Conservation (phyloP, 768 basidiomycete species). For the Rhodotorula kratochvilovae region DNA sequence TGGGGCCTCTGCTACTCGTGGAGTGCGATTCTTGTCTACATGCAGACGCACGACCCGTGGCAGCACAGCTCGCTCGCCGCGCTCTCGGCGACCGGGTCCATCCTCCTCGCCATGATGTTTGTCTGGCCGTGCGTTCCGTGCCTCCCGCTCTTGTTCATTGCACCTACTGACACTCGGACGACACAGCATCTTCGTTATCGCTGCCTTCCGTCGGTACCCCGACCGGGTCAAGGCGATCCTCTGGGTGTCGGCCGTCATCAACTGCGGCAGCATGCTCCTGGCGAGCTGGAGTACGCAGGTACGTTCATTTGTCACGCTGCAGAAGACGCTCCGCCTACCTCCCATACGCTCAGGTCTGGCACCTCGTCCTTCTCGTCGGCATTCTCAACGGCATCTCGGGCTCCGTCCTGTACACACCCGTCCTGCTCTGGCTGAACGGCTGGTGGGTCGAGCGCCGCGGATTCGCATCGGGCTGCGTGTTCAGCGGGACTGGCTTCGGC, state of each 20-base stretch:
- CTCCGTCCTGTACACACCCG: constrained; percentile 25
- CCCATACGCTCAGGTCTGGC: too few relatives aligned
- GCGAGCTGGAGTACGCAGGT: constrained; percentile 19
- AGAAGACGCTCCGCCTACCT: too few relatives aligned
- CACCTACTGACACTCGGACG: too few relatives aligned
- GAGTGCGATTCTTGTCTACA: constrained; percentile 20
- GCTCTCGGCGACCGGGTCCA: constrained; percentile 8
- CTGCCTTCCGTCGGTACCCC: constrained; percentile 30
- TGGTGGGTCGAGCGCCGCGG: background rate
- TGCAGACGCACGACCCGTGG: constrained; percentile 20
- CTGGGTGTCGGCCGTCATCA: background rate
- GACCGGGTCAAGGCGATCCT: constrained; percentile 21
- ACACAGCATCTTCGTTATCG: too few relatives aligned
- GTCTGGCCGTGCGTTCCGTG: too few relatives aligned
- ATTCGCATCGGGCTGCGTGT: constrained; percentile 20
- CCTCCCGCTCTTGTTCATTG: constrained; percentile 25
- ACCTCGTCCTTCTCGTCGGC: constrained; percentile 30
- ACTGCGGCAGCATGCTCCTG: constrained; percentile 14
- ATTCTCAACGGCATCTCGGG: constrained; percentile 16
- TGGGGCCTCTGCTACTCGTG: constrained; percentile 18
- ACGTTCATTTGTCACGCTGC: too few relatives aligned
- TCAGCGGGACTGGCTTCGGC: constrained; percentile 14
- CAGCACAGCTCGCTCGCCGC: constrained; percentile 5
- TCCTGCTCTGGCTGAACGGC: constrained; percentile 24
- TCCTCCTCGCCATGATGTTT: too few relatives aligned